Evolutionary conservation across 345 rosid genomes (phyloP).

Genomic region (Arabidopsis thaliana): DNA sequence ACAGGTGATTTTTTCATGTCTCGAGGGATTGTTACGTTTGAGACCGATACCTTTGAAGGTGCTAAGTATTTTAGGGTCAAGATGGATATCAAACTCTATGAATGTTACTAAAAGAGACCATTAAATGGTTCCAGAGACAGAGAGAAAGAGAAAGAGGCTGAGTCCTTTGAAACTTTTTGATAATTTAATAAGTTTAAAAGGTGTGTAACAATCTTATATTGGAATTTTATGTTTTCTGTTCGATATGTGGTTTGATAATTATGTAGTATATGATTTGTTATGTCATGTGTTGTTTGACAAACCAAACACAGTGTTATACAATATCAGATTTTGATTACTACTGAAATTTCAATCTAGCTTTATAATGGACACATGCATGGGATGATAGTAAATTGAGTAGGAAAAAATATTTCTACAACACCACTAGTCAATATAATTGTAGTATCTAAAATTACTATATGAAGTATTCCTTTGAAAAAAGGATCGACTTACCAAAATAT

Average conservation of each 20-base stretch:
- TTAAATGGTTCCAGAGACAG: background rate
- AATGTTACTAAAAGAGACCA: slow-evolving; percentile 34
- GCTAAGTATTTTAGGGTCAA: slow-evolving; percentile 60
- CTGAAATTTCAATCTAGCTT: background rate
- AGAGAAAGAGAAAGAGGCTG: background rate
- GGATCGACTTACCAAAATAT: too few species aligned
- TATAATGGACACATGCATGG: background rate
- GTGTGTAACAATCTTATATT: slow-evolving; percentile 1
- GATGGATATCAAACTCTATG: slow-evolving; percentile 48
- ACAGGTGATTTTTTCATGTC: slow-evolving; percentile 86
- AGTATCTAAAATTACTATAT: too few species aligned
- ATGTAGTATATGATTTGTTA: background rate
- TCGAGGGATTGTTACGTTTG: slow-evolving; percentile 67
- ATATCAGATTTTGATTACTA: background rate
- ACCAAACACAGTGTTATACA: background rate
- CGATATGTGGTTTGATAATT: background rate
- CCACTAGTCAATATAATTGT: background rate
- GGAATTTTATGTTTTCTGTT: slow-evolving; percentile 8
- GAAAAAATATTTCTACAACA: background rate
- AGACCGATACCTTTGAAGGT: slow-evolving; percentile 62
- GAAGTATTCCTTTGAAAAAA: too few species aligned
- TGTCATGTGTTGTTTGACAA: background rate
- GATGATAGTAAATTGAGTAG: background rate
- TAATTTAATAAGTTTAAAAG: slow-evolving; percentile 13
- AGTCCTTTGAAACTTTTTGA: slow-evolving; percentile 2